Conservation (phyloP, 2,329 filamentous ascomycete species). For the Tolypocladium guangdongense region DNA sequence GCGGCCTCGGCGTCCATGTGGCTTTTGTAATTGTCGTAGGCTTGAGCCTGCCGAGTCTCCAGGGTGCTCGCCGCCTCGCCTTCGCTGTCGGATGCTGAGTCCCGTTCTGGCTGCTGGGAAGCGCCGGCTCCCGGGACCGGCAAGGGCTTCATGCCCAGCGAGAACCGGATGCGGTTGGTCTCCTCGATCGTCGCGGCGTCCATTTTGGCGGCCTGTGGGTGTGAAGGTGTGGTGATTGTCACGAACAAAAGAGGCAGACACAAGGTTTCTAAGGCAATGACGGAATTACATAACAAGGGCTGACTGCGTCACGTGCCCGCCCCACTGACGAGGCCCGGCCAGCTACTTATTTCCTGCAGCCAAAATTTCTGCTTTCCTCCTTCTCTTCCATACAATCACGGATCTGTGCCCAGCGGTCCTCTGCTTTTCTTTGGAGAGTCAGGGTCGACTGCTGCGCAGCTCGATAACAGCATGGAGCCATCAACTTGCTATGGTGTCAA, state of each 20-base stretch:
- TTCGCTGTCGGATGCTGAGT: constrained; percentile 49
- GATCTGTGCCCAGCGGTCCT: constrained; percentile 83
- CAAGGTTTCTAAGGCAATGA: background rate
- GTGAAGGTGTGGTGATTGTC: background rate
- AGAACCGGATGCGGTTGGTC: constrained; percentile 82
- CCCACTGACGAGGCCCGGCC: background rate
- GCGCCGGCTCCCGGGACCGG: constrained; percentile 60
- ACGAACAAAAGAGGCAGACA: background rate
- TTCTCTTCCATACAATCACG: constrained; percentile 36
- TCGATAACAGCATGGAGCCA: constrained; percentile 80
- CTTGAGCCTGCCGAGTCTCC: constrained; percentile 64
- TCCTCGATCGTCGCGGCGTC: constrained; percentile 75
- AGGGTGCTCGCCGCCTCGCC: constrained; percentile 72
- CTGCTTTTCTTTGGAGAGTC: constrained; percentile 33
- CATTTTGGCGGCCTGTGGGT: constrained; percentile 23
- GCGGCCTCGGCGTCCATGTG: constrained; percentile 59
- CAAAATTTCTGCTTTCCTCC: constrained; percentile 15
- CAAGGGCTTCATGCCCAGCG: constrained; percentile 81
- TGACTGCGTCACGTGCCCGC: background rate
- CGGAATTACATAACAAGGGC: background rate
- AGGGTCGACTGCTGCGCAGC: constrained; percentile 74
- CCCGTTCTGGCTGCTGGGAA: constrained; percentile 16
- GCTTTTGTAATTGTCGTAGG: constrained; percentile 62
- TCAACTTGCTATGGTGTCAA: constrained; percentile 64
- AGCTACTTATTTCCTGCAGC: background rate